Evolutionary conservation across 805 yeast genomes (phyloP).

Genomic region (Sugiyamaella mastotermitis): DNA sequence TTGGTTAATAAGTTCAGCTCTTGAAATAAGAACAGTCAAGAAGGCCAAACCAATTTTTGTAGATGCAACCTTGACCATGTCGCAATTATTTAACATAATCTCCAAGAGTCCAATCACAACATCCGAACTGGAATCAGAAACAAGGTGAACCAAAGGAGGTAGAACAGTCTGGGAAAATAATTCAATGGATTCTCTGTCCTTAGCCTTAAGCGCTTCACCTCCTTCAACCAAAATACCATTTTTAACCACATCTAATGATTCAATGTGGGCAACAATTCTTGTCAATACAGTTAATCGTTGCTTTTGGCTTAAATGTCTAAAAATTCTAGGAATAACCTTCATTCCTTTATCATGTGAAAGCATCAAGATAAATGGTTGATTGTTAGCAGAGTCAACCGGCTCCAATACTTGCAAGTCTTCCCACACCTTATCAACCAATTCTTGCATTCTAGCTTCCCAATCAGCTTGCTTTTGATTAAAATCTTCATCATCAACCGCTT

Average conservation of each 20-base stretch:
- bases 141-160: slow-evolving; percentile 75
- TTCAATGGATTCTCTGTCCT: slow-evolving; percentile 56
- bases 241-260: slow-evolving; percentile 68
- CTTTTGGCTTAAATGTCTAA: slow-evolving; percentile 71
- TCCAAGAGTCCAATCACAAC: slow-evolving; percentile 74
- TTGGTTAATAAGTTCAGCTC: slow-evolving; percentile 88
- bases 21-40: slow-evolving; percentile 81
- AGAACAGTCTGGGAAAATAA: slow-evolving; percentile 74
- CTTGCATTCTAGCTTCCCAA: slow-evolving; percentile 30
- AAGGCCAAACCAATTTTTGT: slow-evolving; percentile 81
- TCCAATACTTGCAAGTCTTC: slow-evolving; percentile 70
- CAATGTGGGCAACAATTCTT: slow-evolving; percentile 71
- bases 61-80: slow-evolving; percentile 45
- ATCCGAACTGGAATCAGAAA: slow-evolving; percentile 73
- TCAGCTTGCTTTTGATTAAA: slow-evolving; percentile 4
- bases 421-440: slow-evolving; percentile 50
- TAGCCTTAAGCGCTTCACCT: slow-evolving; percentile 42
- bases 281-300: slow-evolving; percentile 74
- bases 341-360: slow-evolving; percentile 81
- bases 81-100: slow-evolving; percentile 62
- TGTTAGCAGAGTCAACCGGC: slow-evolving; percentile 45
- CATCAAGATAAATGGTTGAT: slow-evolving; percentile 77
- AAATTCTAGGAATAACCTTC: slow-evolving; percentile 81
- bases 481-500: slow-evolving; percentile 22
- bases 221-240: slow-evolving; percentile 60